phyloP scores from a whole-genome alignment of 2,329 filamentous ascomycete species.

The Colletotrichum noveboracense region DNA sequence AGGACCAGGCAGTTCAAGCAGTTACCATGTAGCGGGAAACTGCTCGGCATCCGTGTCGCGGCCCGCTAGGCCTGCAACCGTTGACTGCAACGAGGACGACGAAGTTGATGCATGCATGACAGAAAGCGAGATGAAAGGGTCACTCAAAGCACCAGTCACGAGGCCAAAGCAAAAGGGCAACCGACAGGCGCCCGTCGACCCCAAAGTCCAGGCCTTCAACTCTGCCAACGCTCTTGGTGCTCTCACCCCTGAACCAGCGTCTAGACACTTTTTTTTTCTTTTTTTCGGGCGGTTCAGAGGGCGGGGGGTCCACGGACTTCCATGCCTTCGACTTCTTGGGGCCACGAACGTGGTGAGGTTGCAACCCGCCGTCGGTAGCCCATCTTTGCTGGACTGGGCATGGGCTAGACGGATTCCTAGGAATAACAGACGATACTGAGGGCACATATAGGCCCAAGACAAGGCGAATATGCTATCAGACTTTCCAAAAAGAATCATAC shows the following conservation, averaged over 20 bases:
- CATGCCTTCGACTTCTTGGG: neutral
- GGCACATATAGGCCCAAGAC: constrained; percentile 3
- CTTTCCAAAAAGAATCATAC: neutral
- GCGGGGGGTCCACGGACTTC: neutral
- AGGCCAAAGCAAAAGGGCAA: neutral
- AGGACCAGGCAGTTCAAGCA: constrained; percentile 1
- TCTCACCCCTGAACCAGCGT: neutral
- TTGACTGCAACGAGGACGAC: neutral
- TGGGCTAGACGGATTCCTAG: neutral
- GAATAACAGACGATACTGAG: neutral
- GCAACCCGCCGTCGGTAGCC: constrained; percentile 16
- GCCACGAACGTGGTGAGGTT: constrained; percentile 22
- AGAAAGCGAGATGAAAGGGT: constrained; percentile 20
- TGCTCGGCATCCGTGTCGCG: constrained; percentile 13
- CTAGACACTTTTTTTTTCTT: neutral
- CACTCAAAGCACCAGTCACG: neutral
- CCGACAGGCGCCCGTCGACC: neutral
- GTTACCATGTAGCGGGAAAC: constrained; percentile 18
- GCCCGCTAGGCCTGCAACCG: constrained; percentile 9
- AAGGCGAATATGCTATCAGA: neutral
- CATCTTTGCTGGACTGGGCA: constrained; percentile 16
- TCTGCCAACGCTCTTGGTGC: neutral
- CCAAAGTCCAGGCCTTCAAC: neutral
- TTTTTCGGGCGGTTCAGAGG: neutral
- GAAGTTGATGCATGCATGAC: constrained; percentile 9